Base-by-base conservation (phyloP, 2,329 filamentous ascomycete species). In the Aspergillus piperis region DNA sequence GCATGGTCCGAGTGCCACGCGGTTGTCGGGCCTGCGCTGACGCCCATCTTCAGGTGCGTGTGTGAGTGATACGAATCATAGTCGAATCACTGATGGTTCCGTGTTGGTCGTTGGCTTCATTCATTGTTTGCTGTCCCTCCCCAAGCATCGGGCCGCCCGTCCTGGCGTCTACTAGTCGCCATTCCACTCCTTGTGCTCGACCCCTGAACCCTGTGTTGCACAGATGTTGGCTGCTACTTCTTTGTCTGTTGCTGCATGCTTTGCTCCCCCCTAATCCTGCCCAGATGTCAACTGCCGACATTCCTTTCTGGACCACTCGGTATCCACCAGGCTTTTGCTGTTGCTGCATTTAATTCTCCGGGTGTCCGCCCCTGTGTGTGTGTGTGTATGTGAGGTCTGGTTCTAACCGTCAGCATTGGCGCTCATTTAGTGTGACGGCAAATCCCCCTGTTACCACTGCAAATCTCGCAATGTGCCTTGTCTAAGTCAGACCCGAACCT, bases 1-100 rank as follows among this genome's bases (percentile, higher is more conserved):
- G 58, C 49, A 75, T 76, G 74, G 71, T 71, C 54, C 66, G 69
- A 54, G 68, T 71, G 61, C 71, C 73, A 49, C 67, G 70, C 52
- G 72, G 71, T 60, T 76, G 72, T 66, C 64, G 68, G 59, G 36
- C 54, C 42, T 62, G 62, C 47, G 50, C 53, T 52, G 49, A 64
- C 17, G 64, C 60, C 48, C 53, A 59, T 38, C 30, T 62, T 58
- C 62, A 64, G 64, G 64, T 65, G n/a, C 38, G 63, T 60, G 36
- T 36, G 32, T 36, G 32, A 36, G 32, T 36, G 32, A 36, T 36
- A 36, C 32, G 27, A 11, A 30, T 27, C 25, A 27, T 13, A 36
- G 6, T 36, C 32, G 32, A 36, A 36, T 36, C 32, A 36, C 32
- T 36, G 32, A 5, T 36, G 32, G 32, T 36, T 36, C 32, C 32